phyloP scores from a whole-genome alignment of 1,284 basidiomycete genomes.

The Cystobasidiaceae sp. region DNA sequence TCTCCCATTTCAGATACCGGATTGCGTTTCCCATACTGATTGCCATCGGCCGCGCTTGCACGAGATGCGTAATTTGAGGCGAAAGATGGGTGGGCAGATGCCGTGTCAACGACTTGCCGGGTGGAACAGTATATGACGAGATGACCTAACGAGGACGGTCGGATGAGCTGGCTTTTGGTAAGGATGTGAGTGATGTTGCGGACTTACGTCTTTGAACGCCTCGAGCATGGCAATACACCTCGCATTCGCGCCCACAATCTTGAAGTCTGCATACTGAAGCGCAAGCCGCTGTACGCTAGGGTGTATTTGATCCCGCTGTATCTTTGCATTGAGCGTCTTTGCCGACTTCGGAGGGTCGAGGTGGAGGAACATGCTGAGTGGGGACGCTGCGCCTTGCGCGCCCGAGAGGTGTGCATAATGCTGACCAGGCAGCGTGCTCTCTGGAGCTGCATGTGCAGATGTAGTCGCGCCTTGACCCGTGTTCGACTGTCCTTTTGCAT shows the following conservation, averaged over 20 bases:
- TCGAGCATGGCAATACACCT: slow-evolving; percentile 79
- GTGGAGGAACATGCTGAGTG: slow-evolving; percentile 38
- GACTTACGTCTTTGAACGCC: slow-evolving; percentile 71
- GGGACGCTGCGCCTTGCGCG: neutral
- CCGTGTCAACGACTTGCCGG: slow-evolving; percentile 72
- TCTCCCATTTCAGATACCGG: slow-evolving; percentile 91
- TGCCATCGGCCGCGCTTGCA: slow-evolving; percentile 81
- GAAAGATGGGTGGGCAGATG: slow-evolving; percentile 74
- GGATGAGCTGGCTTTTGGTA: too few species aligned
- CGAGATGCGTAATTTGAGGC: slow-evolving; percentile 84
- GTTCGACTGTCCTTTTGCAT: too few species aligned
- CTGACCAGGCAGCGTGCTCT: neutral
- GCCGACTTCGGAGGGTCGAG: slow-evolving; percentile 38
- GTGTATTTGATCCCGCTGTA: slow-evolving; percentile 69
- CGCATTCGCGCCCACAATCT: slow-evolving; percentile 79
- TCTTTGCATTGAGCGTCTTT: slow-evolving; percentile 38
- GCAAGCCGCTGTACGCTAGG: slow-evolving; percentile 70
- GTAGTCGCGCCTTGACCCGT: too few species aligned
- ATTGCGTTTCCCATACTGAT: slow-evolving; percentile 94
- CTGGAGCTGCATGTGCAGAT: neutral
- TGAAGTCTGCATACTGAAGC: slow-evolving; percentile 75
- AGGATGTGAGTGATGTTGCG: neutral
- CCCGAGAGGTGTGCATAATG: slow-evolving; percentile 4
- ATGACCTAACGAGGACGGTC: slow-evolving; percentile 61
- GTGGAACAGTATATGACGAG: slow-evolving; percentile 75